Evolutionary conservation across 176 grass and related monocot species (phyloP).

Genomic region (Dactylis glomerata): DNA sequence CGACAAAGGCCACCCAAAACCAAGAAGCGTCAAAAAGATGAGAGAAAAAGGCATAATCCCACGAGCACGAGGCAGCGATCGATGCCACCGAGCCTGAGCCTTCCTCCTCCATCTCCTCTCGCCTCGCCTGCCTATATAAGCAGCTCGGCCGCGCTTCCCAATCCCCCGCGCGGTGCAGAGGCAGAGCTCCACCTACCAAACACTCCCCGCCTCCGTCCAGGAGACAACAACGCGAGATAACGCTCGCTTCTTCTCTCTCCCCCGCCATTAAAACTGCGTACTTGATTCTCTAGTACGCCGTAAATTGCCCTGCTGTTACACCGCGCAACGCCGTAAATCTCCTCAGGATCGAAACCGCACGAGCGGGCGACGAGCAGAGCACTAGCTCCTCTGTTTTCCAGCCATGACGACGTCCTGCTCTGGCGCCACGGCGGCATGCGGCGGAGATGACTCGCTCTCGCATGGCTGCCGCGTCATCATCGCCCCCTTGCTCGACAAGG

Average conservation of each 20-base stretch:
- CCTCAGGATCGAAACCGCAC: neutral
- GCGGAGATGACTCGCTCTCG: conserved; percentile 7
- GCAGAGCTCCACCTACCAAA: conserved; percentile 17
- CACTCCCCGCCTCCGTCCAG: conserved; percentile 21
- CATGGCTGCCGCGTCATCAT: neutral
- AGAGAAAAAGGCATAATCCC: neutral
- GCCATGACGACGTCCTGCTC: conserved; percentile 32
- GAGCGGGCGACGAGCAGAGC: neutral
- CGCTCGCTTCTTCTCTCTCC: neutral
- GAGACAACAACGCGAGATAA: conserved; percentile 10
- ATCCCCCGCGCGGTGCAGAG: conserved; percentile 1
- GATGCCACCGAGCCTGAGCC: neutral
- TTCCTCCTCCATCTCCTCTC: accelerated
- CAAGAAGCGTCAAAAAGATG: neutral
- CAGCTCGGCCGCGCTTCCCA: neutral
- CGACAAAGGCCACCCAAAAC: neutral
- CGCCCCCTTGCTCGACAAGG: conserved; percentile 37
- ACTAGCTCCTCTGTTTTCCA: conserved; percentile 20
- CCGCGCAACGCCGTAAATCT: conserved; percentile 9
- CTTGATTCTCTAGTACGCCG: neutral
- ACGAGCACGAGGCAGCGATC: neutral
- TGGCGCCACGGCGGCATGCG: conserved; percentile 19
- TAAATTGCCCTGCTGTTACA: conserved; percentile 31
- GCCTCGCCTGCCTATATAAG: conserved; percentile 9
- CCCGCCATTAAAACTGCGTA: neutral